Base-by-base conservation (phyloP, 1,284 basidiomycete species). In the Ustilago sp. region DNA sequence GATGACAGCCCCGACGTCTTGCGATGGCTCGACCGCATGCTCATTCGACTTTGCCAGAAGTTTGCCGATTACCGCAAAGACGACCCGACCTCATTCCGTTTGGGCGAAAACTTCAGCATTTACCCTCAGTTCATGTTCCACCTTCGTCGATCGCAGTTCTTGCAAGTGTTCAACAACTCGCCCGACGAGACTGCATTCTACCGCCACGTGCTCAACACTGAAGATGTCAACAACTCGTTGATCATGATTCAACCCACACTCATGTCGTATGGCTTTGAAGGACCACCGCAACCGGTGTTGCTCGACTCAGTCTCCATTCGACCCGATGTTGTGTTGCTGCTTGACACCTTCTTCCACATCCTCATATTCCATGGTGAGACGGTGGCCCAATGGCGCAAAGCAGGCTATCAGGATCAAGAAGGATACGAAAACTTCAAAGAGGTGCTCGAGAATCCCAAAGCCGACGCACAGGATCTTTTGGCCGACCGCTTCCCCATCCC, bases 101-200 rank as follows among this genome's bases (percentile, higher is more conserved):
- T 99, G 77, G 90, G 91, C 70, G 95, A 98, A 83, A 96, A 96
- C 87, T 99, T 99, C 88, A 94, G 93, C 87, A 99, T 99, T 84
- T 99, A 99, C 87, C 97, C 97, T 38, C 97, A 99, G 87, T 99
- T 99, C 89, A 99, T 99, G 97, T 99, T 99, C 92, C 97, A 99
- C 88, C 88, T 99, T 71, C 90, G 97, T 67, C 89, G 97, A 86
- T 94, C 93, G 89, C 96, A 99, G 88, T 99, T 99, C 89, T 89
- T 99, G 87, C 97, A 99, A 88, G 96, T 99, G 63, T 99, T 99
- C 88, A 99, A 99, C 88, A 99, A 98, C 89, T 97, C 94, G 89
- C 96, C 96, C 7, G 96, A 99, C 86, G 96, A 99, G 89, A 98
- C 95, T 32, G 97, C 96, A 17, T 99, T 97, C 90, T 98, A 98